A percentile compares a stretch with the other conserved stretches of the same genome.
Conservation (phyloP, 768 basidiomycete species). For the Boletales sp. region DNA sequence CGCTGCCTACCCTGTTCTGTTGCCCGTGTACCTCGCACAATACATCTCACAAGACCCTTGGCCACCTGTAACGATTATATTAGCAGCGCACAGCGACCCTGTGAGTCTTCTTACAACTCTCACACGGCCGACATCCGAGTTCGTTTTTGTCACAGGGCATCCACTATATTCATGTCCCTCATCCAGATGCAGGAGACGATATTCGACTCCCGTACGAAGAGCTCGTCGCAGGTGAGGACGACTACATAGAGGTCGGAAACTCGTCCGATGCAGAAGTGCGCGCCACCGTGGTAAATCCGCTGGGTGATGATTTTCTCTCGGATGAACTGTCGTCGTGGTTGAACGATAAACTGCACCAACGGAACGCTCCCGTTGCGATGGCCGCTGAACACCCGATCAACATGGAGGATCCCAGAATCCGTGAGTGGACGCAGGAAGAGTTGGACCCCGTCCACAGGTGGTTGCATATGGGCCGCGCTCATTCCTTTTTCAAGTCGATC, state of each 20-base stretch:
- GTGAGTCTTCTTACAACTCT: conserved; percentile 11
- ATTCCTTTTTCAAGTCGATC: conserved; percentile 25
- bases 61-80: conserved; percentile 27
- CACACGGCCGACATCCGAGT: not conserved
- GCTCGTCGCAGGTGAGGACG: conserved; percentile 18
- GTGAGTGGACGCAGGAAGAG: conserved; percentile 40
- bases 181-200: conserved; percentile 13
- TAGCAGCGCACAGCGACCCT: conserved; percentile 24
- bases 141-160: conserved; percentile 13
- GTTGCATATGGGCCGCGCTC: conserved; percentile 32
- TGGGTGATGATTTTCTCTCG: conserved; percentile 28
- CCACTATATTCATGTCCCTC: conserved; percentile 27
- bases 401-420: conserved; percentile 36
- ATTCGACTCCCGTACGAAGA: conserved; percentile 23
- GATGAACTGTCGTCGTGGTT: conserved; percentile 33
- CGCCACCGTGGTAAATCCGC: conserved; percentile 16
- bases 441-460: conserved; percentile 32
- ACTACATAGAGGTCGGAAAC: conserved; percentile 17
- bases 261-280: conserved; percentile 13
- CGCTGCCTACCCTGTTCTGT: conserved; percentile 57
- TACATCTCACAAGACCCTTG: conserved; percentile 36
- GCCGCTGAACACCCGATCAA: conserved; percentile 17
- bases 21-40: conserved; percentile 60
- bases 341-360: conserved; percentile 23
- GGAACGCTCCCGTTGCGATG: conserved; percentile 20